These are phyloP conservation scores for Amaranthus tricolor DNA, from an alignment of 179 eudicot genomes.

Conservation along the genomic window DNA sequence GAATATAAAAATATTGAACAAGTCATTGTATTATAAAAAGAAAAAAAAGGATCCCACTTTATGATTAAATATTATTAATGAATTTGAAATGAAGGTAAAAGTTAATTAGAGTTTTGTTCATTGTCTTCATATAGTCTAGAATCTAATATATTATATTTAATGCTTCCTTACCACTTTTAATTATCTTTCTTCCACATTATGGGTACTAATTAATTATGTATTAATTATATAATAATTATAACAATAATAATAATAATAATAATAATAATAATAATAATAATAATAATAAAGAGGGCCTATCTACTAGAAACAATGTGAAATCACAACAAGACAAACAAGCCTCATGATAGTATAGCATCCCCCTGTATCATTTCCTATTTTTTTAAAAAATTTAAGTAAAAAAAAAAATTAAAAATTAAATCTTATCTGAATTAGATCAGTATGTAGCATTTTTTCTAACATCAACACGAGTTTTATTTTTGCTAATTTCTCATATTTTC, in stretches of 20 bases:
- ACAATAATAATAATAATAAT: not conserved
- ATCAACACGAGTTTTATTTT: too few relatives aligned
- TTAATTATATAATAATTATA: conserved; percentile 3
- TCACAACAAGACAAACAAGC: conserved; percentile 9
- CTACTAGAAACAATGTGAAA: conserved; percentile 35
- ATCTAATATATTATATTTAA: conserved; percentile 30
- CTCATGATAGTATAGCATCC: conserved; percentile 8
- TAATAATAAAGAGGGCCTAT: conserved; percentile 27
- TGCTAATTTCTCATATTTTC: too few relatives aligned
- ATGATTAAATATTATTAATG: conserved; percentile 20
- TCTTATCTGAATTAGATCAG: too few relatives aligned
- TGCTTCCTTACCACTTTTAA: not conserved
- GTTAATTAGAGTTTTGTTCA: conserved; percentile 34
- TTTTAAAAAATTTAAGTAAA: not conserved
- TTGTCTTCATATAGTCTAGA: conserved; percentile 41
- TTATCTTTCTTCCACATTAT: conserved; percentile 32
- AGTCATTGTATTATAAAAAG: conserved; percentile 35
- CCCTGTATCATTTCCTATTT: conserved; percentile 11
- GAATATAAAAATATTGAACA: conserved; percentile 44
- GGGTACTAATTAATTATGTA: conserved; percentile 17
- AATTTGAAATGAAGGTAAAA: conserved; percentile 34
- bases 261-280: conserved; percentile 1
- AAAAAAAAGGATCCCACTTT: conserved; percentile 24
- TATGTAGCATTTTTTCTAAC: too few relatives aligned
- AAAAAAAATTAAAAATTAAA: too few relatives aligned